phyloP scores from a whole-genome alignment of 2,329 filamentous ascomycete species.

The Exophiala aquamarina region DNA sequence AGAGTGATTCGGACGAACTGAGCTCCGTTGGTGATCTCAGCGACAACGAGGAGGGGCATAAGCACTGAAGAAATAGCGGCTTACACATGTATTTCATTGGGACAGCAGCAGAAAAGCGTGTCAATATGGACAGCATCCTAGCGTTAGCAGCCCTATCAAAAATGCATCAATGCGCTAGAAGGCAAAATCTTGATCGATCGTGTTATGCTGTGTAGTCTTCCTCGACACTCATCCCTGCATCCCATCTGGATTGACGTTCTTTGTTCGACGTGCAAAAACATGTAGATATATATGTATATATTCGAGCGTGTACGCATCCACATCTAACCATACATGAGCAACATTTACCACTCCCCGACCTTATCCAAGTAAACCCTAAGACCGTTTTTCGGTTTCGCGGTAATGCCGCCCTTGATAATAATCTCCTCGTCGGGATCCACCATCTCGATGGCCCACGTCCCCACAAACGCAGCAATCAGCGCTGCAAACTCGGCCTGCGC shows the following conservation, averaged over 20 bases:
- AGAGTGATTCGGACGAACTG: slow-evolving; percentile 26
- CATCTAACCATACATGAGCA: background rate
- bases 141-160: too few relatives aligned
- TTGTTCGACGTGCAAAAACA: too few relatives aligned
- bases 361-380: slow-evolving; percentile 67
- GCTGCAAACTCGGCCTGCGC: slow-evolving; percentile 83
- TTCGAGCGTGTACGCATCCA: too few relatives aligned
- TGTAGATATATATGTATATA: too few relatives aligned
- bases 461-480: slow-evolving; percentile 73
- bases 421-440: slow-evolving; percentile 64
- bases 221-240: too few relatives aligned
- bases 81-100: too few relatives aligned
- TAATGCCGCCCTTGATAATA: slow-evolving; percentile 68
- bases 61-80: background rate
- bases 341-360: slow-evolving; percentile 63
- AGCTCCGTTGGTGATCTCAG: slow-evolving; percentile 8
- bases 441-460: slow-evolving; percentile 67
- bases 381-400: slow-evolving; percentile 70
- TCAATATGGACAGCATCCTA: too few relatives aligned
- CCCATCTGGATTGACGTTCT: too few relatives aligned
- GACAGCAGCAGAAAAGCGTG: too few relatives aligned
- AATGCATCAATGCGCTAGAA: too few relatives aligned
- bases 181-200: too few relatives aligned
- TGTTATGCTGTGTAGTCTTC: too few relatives aligned
- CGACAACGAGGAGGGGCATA: slow-evolving; percentile 3